Base-by-base conservation (phyloP, 768 basidiomycete genomes). In the Paxillus rubicundulus region DNA sequence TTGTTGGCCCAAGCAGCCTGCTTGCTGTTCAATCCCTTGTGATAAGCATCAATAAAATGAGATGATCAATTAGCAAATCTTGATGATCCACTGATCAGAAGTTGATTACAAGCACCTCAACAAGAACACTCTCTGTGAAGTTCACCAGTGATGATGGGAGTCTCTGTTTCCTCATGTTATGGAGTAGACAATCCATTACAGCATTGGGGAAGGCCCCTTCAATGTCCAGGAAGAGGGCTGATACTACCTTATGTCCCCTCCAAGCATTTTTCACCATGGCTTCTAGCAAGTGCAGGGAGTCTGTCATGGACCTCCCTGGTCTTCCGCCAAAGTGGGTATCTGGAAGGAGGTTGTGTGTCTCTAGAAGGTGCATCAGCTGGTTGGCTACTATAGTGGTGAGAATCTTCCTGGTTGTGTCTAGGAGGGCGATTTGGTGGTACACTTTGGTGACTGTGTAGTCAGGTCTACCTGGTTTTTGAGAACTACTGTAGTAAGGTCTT, bases 391-490 rank as follows among this genome's bases (percentile, higher is more conserved):
- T 6, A 3, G 55, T 24, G 0, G 27, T 32, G 0, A 57, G 45
- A 0, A 57, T 18, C 14, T 57, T 57, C 0, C 28, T 37, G 2
- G 27, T 52, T 16, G 38, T 57, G 13, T 57, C 43, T 1, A 57
- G 53, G 0, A 57, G 47, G 0, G 39, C 47, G 0, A 54, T 57
- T 0, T 41, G 49, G 0, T 10, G 7, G 9, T 48, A 57, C 9
- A 46, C 49, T 28, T 54, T 54, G 0, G 34, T 10, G 1, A 21
- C 1, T 0, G 61, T 47, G 58, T 80, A 79, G 54, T 67, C 49
- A 0, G 63, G 48, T 36, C 69, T 67, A 0, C 71, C 70, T 0
- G 73, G 74, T 47, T 80, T 78, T 0, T 45, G 0, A 77, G 55
- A 0, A 74, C 63, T 0, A 71, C 50, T 1, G 69, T 73, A 0